phyloP scores from a whole-genome alignment of 148 eudicot genomes.

The Nyssa sinensis region DNA sequence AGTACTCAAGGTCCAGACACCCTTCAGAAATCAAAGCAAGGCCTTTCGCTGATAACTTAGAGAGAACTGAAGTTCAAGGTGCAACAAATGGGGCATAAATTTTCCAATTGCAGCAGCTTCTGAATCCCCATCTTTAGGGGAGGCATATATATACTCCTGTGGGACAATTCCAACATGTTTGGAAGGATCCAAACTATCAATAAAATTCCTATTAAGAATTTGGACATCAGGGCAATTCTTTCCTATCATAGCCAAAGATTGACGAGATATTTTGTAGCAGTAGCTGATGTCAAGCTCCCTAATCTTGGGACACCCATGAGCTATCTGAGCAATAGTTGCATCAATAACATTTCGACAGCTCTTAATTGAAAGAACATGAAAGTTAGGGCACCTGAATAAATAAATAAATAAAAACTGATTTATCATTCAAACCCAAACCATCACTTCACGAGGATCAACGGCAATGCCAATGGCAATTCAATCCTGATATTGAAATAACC shows the following conservation, averaged over 20 bases:
- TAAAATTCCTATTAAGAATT: slow-evolving; percentile 61
- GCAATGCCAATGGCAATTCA: neutral
- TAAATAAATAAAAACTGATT: neutral
- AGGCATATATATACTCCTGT: slow-evolving; percentile 55
- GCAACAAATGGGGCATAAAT: slow-evolving; percentile 59
- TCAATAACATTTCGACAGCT: slow-evolving; percentile 74
- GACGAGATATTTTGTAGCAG: slow-evolving; percentile 83
- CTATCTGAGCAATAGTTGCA: slow-evolving; percentile 44
- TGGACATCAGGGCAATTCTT: slow-evolving; percentile 50
- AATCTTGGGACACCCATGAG: slow-evolving; percentile 60
- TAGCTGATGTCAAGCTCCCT: slow-evolving; percentile 77
- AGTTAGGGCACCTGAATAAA: slow-evolving; percentile 70
- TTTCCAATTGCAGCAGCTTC: slow-evolving; percentile 80
- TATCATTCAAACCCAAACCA: neutral
- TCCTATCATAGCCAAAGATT: slow-evolving; percentile 61
- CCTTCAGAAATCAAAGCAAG: slow-evolving; percentile 65
- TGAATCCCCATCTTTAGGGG: slow-evolving; percentile 78
- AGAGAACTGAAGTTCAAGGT: slow-evolving; percentile 78
- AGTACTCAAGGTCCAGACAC: slow-evolving; percentile 54
- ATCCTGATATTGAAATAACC: neutral
- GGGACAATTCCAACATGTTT: slow-evolving; percentile 77
- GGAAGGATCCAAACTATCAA: slow-evolving; percentile 84
- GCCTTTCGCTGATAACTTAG: slow-evolving; percentile 67
- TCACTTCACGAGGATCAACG: too few species aligned
- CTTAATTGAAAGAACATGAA: slow-evolving; percentile 72